Evolutionary conservation across 306 rosid genomes (phyloP), one percentile per base, ranked within the genome.

Genomic region (Luffa aegyptiaca): DNA sequence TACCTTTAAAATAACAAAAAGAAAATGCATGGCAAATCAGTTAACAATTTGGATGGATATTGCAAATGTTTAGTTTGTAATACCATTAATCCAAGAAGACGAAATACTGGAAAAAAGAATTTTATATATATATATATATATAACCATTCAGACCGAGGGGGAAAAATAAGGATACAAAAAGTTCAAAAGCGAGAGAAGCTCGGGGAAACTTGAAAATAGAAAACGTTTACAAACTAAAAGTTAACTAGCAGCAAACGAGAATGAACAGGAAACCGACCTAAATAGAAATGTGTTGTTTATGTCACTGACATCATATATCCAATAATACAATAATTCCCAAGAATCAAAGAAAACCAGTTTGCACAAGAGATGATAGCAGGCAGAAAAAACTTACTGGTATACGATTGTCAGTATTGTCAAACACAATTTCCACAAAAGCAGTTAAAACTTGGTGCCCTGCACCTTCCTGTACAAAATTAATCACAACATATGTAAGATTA

Each of bases 401-500:
- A 55, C 98, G 97, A 79, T 92, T 90, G 85, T 95, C 98, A 48
- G 92, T 88, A 79, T 95, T 95, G 82, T 95, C 98, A 80, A 95
- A 95, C 81, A 95, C 97, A 77, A 95, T 95, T 94, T 95, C 98
- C 84, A 95, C 98, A 86, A 95, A 95, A 4, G 98, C 97, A 77
- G 96, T 89, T 79, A 88, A 81, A 68, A 95, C 97, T 79, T 90
- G 97, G 82, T 91, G 90, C 76, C 98, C 98, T 80, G 97, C 97
- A 49, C 98, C 98, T 88, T 95, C 98, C 98, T 95, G 90, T 64
- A 21, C 78, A 74, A 81, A 70, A 71, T 79, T 17, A 18, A 66
- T 21, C 42, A 71, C 48, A 76, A 33, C 64, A 80, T 35, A 79
- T 55, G 65, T 52, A 35, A n/a, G 21, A 74, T 80, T 39, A 69